phyloP scores from a whole-genome alignment of 2,329 filamentous ascomycete species.

The Penicillium sp. region DNA sequence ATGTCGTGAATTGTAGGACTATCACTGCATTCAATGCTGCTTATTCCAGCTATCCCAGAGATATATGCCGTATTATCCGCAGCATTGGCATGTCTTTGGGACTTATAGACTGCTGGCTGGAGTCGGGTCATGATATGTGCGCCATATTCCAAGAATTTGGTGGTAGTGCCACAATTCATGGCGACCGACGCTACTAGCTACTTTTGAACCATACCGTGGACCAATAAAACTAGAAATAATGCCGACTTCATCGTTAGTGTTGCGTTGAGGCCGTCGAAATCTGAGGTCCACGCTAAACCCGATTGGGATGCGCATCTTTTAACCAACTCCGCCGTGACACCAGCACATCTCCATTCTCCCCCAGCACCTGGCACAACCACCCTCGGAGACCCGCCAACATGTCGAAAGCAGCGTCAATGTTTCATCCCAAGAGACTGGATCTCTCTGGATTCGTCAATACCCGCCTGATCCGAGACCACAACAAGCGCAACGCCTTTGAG shows the following conservation, averaged over 20 bases:
- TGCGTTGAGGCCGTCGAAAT: slow-evolving; percentile 3
- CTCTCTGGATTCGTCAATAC: slow-evolving; percentile 83
- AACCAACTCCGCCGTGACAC: slow-evolving; percentile 22
- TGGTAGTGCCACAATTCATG: not conserved
- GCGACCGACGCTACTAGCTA: not conserved
- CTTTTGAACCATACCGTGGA: not conserved
- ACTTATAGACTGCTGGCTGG: not conserved
- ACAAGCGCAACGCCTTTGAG: slow-evolving; percentile 90
- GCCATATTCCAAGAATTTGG: not conserved
- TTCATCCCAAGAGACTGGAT: slow-evolving; percentile 84
- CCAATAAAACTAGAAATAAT: not conserved
- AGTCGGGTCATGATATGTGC: not conserved
- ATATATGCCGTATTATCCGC: not conserved
- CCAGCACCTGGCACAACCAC: slow-evolving; percentile 5
- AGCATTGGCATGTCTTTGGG: not conserved
- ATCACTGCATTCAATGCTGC: not conserved
- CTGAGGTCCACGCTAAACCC: slow-evolving; percentile 23
- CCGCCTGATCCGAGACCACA: slow-evolving; percentile 86
- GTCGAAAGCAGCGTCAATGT: slow-evolving; percentile 59
- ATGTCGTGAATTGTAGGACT: not conserved
- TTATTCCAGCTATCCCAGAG: too few species aligned
- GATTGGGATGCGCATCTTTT: slow-evolving; percentile 24
- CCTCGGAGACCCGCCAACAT: slow-evolving; percentile 14
- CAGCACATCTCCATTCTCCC: slow-evolving; percentile 12
- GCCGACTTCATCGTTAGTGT: not conserved